A percentile compares a stretch with the other conserved stretches of the same genome.
Conservation (phyloP, 208 protist genomes). For the Wallacemonas sp. region DNA sequence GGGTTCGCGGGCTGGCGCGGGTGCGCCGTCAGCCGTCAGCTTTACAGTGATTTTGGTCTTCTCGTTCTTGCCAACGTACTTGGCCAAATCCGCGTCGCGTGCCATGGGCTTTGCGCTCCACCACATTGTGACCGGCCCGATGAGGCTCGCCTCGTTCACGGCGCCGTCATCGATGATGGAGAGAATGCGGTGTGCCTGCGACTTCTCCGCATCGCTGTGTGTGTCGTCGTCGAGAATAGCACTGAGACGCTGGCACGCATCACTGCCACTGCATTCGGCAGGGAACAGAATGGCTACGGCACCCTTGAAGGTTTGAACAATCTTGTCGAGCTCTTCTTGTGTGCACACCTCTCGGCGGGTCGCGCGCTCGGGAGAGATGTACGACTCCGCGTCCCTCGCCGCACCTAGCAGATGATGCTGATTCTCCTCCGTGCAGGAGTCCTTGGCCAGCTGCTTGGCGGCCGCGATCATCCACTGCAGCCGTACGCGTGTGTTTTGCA, state of each 20-base stretch:
- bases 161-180: conserved; percentile 87
- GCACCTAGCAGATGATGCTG: conserved; percentile 74
- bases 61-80: conserved; percentile 92
- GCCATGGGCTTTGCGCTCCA: conserved; percentile 89
- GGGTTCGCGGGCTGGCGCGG: conserved; percentile 83
- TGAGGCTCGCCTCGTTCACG: conserved; percentile 72
- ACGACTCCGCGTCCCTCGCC: conserved; percentile 71
- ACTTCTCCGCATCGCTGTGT: conserved; percentile 55
- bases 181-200: conserved; percentile 80
- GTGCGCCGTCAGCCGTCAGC: conserved; percentile 62
- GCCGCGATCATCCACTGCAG: conserved; percentile 85
- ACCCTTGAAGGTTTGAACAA: conserved; percentile 78
- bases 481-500: conserved; percentile 89
- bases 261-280: conserved; percentile 75
- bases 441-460: conserved; percentile 80
- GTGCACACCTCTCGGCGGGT: conserved; percentile 50
- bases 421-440: conserved; percentile 52
- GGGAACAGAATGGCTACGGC: conserved; percentile 89
- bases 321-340: conserved; percentile 66
- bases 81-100: conserved; percentile 63
- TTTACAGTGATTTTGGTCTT: conserved; percentile 94
- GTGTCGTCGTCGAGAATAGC: conserved; percentile 66
- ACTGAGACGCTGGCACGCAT: conserved; percentile 65
- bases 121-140: conserved; percentile 77
- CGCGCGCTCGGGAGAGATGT: conserved; percentile 73